Evolutionary conservation across 2,329 filamentous ascomycete genomes (phyloP), one percentile per base, ranked within the genome.

Genomic region (Colletotrichum sp.): DNA sequence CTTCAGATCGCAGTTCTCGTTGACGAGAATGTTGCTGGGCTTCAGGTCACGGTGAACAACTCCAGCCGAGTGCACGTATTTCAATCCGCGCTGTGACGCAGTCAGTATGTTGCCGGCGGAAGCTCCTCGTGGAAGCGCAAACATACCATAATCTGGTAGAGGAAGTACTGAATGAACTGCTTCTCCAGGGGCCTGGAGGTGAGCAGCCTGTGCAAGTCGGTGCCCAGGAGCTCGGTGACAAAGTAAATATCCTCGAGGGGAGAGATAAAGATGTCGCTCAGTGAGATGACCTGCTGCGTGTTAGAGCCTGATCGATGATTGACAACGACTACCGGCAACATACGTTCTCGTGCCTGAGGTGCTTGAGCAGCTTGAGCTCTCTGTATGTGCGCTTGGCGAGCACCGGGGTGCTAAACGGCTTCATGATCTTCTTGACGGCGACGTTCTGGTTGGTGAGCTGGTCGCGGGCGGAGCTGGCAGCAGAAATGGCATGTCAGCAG

Each of bases 341-440:
- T 86, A 98, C 96, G 88, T 99, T 99, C 88, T 99, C 97, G 85
- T 99, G 97, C 84, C 93, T 93, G 77, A 99, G 89, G 84, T 99
- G 97, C 89, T 98, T 99, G 82, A 99, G 89, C 78, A 99, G 91
- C 89, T 98, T 99, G 84, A 99, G 89, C 86, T 99, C 97, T 83
- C 97, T 93, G 86, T 99, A 99, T 79, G 97, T 99, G 84, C 97
- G 92, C 90, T 99, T 99, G 75, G 97, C 97, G 64, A 99, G 90
- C 75, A 99, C 97, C 2, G 97, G 96, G n/a, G 97, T 99, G 90
- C 96, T 98, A 88, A 99, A 99, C 12, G 97, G 97, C 90, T 98
- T 99, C 96, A 99, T 98, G 84, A 99, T 99, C 92, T 99, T 99
- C 92, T 99, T 99, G 84, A 99, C 96, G 75, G 97, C 97, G 77